Base-by-base conservation (phyloP, 2,329 filamentous ascomycete genomes). In the Alternaria rosae region DNA sequence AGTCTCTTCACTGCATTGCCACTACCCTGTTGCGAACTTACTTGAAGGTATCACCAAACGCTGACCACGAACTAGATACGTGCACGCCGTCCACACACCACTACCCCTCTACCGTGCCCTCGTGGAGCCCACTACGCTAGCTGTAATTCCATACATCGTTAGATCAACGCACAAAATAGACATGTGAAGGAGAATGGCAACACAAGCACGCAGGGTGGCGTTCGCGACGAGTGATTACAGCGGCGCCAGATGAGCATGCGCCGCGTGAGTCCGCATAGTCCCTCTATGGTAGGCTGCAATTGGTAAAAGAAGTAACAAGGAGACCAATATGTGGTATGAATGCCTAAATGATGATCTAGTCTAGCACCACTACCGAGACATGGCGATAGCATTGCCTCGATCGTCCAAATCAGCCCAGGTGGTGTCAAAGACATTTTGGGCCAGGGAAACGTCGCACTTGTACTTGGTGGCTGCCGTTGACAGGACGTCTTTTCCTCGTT, bases 391-490 rank as follows among this genome's bases (percentile, higher is more conserved):
- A 26, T 61, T 12, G 35, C 28, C 21, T 26, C 21, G 26, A 15
- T 13, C 20, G 21, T 47, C n/a, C 17, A 15, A 23, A 30, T 21
- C 21, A 15, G 21, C 47, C 9, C 25, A 30, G 21, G 12, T 28
- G 12, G 11, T 43, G 20, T 44, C 30, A 17, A 58, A 15, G 42
- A 12, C 32, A 30, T 13, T 35, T 21, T 26, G 42, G 25, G 30
- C 25, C 26, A 11, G 35, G 10, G 59, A 25, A 61, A 61, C 59
- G 54, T 61, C 55, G 35, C 43, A 61, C 54, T 53, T 61, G 59
- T 47, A 41, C 25, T 26, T 48, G n/a, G 21, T 58, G 42, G 57
- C 30, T 61, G 51, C 41, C 13, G 47, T 53, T 58, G 59, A 61
- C 55, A 61, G 48, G 26, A 23, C 32, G 32, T 54, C 45, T 41